These are phyloP conservation scores for Gynostemma pentaphyllum DNA, from an alignment of 306 rosid species.

Conservation along the genomic window DNA sequence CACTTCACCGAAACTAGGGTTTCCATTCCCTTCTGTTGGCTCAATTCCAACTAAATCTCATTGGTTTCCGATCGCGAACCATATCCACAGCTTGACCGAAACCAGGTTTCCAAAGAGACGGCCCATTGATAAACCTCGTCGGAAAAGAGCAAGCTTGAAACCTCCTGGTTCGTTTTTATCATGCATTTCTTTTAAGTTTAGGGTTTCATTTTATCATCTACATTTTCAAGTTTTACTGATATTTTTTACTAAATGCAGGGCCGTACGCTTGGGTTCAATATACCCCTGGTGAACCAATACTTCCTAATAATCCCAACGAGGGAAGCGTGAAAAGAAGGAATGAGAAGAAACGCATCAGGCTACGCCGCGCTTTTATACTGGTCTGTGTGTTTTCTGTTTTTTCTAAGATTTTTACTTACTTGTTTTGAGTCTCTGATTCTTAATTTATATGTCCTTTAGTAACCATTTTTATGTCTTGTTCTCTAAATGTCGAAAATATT, in stretches of 20 bases:
- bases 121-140: constrained; percentile 52
- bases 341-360: constrained; percentile 80
- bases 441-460: background rate
- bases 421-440: background rate
- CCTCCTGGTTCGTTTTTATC: constrained; percentile 50
- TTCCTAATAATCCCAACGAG: constrained; percentile 63
- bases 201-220: background rate
- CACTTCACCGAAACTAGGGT: constrained; percentile 10
- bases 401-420: background rate
- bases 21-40: constrained; percentile 11
- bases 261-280: constrained; percentile 72
- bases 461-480: background rate
- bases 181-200: background rate
- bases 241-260: constrained; percentile 28
- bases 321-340: constrained; percentile 89
- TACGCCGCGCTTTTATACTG: constrained; percentile 66
- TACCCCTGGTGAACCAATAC: constrained; percentile 61
- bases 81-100: constrained; percentile 70
- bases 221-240: background rate
- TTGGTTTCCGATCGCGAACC: constrained; percentile 33
- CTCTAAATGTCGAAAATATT: background rate
- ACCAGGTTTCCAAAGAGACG: constrained; percentile 74
- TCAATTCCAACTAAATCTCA: constrained; percentile 18
- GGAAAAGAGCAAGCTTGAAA: constrained; percentile 62
- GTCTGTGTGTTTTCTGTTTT: constrained; percentile 27